Evolutionary conservation across 1,139 yeast genomes (phyloP).

Genomic region (Geotrichum klebahnii): DNA sequence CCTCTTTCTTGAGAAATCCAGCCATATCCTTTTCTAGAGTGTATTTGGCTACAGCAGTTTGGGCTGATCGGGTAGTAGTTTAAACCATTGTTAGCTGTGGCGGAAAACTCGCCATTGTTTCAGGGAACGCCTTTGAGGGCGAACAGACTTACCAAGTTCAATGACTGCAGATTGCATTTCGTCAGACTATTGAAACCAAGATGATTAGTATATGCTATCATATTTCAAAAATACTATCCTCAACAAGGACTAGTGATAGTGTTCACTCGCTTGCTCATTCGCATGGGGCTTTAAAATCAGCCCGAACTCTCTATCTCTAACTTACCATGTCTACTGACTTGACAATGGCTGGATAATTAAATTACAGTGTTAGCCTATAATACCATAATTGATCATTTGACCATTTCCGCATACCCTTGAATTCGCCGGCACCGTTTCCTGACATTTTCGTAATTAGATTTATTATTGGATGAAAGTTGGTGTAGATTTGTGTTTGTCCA

Average conservation of each 20-base stretch:
- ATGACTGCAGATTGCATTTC: constrained; percentile 36
- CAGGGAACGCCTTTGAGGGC: neutral
- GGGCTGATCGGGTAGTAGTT: constrained; percentile 45
- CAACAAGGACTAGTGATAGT: too few species aligned
- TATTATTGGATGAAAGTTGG: neutral
- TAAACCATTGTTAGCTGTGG: neutral
- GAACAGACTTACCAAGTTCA: constrained; percentile 33
- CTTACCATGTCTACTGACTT: constrained; percentile 32
- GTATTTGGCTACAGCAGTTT: constrained; percentile 55
- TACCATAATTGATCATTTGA: neutral
- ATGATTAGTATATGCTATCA: neutral
- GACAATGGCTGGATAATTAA: constrained; percentile 25
- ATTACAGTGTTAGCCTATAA: neutral
- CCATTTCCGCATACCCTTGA: neutral
- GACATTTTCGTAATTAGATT: neutral
- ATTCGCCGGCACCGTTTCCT: constrained; percentile 1
- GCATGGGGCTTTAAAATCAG: too few species aligned
- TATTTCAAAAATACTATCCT: neutral
- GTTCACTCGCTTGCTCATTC: too few species aligned
- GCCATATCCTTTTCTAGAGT: constrained; percentile 69
- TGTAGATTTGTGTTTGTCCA: neutral
- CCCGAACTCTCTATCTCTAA: too few species aligned
- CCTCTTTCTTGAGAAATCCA: constrained; percentile 69
- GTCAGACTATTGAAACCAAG: constrained; percentile 28
- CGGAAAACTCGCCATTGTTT: too few species aligned